Percentiles rank a stretch among this genome's conserved stretches.
Conservation (phyloP, 2,329 filamentous ascomycete species). For the Alternaria triticimaculans region DNA sequence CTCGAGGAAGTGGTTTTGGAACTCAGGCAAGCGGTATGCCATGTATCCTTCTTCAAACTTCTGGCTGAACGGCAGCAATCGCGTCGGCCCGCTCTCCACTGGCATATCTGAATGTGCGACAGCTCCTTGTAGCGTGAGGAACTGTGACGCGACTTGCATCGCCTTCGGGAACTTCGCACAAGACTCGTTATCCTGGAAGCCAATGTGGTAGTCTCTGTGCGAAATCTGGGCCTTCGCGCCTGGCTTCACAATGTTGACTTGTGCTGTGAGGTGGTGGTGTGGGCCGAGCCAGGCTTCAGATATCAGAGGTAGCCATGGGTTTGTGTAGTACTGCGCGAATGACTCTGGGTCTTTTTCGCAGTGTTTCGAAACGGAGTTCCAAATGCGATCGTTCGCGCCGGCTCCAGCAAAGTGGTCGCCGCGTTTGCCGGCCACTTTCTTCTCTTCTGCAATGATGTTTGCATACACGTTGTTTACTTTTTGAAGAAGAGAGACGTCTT, state of each 20-base stretch:
- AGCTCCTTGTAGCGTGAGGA: slow-evolving; percentile 68
- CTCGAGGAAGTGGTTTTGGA: slow-evolving; percentile 61
- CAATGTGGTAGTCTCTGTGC: slow-evolving; percentile 70
- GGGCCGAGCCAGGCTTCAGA: slow-evolving; percentile 66
- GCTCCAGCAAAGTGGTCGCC: slow-evolving; percentile 68
- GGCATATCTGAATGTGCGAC: slow-evolving; percentile 69
- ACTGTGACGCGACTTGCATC: slow-evolving; percentile 62
- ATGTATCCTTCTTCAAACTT: slow-evolving; percentile 64
- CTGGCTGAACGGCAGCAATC: slow-evolving; percentile 68
- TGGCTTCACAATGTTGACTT: slow-evolving; percentile 68
- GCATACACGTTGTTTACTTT: slow-evolving; percentile 30
- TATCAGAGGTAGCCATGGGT: slow-evolving; percentile 63
- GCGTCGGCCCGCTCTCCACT: slow-evolving; percentile 63
- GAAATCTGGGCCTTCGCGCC: slow-evolving; percentile 63
- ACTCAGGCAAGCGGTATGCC: slow-evolving; percentile 62
- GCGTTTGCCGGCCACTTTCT: slow-evolving; percentile 53
- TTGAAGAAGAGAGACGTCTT: slow-evolving; percentile 43
- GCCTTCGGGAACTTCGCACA: slow-evolving; percentile 57
- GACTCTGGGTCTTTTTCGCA: slow-evolving; percentile 58
- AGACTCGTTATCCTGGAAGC: slow-evolving; percentile 62
- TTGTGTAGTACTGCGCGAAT: slow-evolving; percentile 66
- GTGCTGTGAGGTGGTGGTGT: slow-evolving; percentile 65
- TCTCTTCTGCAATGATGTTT: slow-evolving; percentile 54
- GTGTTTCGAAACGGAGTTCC: slow-evolving; percentile 71
- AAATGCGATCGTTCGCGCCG: slow-evolving; percentile 66